Evolutionary conservation across 108 stramenopile species (phyloP).

Genomic region (Poteriospumella lacustris): DNA sequence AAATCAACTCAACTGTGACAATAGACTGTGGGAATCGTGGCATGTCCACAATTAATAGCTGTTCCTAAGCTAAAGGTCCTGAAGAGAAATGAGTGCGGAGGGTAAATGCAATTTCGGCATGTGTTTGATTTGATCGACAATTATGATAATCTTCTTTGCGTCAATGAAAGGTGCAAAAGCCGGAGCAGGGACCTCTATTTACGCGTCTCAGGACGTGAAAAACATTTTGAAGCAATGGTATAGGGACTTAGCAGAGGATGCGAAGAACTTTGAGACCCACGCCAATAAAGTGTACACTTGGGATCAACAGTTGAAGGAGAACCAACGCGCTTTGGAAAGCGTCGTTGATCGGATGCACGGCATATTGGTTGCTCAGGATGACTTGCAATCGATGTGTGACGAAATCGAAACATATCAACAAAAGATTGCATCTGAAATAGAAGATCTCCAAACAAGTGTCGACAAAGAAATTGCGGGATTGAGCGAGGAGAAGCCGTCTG

Average conservation of each 20-base stretch:
- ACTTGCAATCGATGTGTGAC: neutral
- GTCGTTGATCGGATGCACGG: neutral
- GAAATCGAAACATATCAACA: constrained; percentile 9
- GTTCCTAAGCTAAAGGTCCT: too few species aligned
- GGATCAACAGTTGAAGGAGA: constrained; percentile 1
- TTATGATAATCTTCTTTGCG: too few species aligned
- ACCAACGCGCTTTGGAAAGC: neutral
- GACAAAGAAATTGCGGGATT: neutral
- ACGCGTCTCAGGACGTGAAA: too few species aligned
- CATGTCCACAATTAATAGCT: too few species aligned
- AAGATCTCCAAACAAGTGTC: neutral
- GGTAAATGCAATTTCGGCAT: too few species aligned
- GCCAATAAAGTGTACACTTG: neutral
- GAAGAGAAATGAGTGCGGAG: too few species aligned
- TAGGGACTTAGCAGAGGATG: neutral
- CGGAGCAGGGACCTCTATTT: too few species aligned
- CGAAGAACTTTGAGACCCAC: constrained; percentile 1
- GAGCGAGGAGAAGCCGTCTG: neutral
- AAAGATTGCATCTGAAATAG: neutral
- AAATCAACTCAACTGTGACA: too few species aligned
- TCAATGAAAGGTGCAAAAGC: too few species aligned
- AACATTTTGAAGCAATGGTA: constrained; percentile 12
- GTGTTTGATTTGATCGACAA: too few species aligned
- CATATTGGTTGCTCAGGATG: neutral
- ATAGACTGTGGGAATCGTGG: too few species aligned